Evolutionary conservation across 2,329 filamentous ascomycete species (phyloP).

Genomic region (Diaporthe nobilis): DNA sequence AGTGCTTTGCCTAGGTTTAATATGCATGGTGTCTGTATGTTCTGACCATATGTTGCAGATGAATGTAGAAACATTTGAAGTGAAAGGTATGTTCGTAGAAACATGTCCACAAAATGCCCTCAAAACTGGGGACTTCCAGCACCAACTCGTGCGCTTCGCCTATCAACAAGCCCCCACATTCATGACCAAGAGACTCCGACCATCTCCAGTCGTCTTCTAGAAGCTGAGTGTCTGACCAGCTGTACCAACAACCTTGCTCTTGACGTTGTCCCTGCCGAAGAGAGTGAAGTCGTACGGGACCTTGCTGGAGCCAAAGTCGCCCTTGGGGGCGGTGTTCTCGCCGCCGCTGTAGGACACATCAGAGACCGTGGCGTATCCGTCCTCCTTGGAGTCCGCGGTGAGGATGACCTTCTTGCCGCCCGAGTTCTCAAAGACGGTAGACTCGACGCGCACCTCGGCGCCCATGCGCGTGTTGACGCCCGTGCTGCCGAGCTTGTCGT

Average conservation of each 20-base stretch:
- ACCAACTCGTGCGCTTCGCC: no score
- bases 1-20: no score
- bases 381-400: constrained; percentile 24
- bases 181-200: no score
- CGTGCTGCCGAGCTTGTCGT: constrained; percentile 50
- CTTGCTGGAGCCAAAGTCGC: constrained; percentile 11
- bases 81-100: no score
- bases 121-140: no score
- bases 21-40: no score
- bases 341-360: constrained; percentile 21
- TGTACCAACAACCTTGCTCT: background rate
- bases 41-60: no score
- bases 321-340: background rate
- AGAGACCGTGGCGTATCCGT: constrained; percentile 3
- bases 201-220: background rate
- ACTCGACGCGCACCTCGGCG: constrained; percentile 31
- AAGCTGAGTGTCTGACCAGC: constrained; percentile 9
- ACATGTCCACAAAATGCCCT: no score
- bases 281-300: background rate
- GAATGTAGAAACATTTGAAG: no score
- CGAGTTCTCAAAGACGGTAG: constrained; percentile 32
- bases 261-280: background rate
- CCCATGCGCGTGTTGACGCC: constrained; percentile 29
- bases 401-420: constrained; percentile 11
- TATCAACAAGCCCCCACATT: no score